Conservation (phyloP, 306 rosid species). For the Clitoria ternatea region DNA sequence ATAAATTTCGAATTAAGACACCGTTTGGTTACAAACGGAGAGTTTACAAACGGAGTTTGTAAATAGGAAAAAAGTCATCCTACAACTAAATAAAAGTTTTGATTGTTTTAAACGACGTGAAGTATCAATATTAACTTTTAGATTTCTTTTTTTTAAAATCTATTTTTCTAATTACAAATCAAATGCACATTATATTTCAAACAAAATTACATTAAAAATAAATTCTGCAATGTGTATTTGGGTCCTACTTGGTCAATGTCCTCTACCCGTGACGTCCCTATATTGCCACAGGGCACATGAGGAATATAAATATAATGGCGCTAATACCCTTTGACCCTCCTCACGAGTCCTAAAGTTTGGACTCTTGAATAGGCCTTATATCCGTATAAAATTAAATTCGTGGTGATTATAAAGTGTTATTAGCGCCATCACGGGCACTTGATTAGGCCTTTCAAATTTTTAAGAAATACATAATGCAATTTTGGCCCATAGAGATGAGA, state of each 20-base stretch:
- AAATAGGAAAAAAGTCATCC: too few species aligned
- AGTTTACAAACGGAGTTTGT: too few species aligned
- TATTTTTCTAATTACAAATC: too few species aligned
- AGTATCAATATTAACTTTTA: too few species aligned
- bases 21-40: too few species aligned
- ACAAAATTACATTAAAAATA: too few species aligned
- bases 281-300: conserved; percentile 12
- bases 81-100: too few species aligned
- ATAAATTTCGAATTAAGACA: too few species aligned
- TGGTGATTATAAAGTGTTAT: not conserved
- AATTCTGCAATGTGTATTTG: too few species aligned
- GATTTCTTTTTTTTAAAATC: too few species aligned
- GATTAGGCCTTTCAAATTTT: not conserved
- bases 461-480: not conserved
- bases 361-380: not conserved
- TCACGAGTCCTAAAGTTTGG: conserved; percentile 22
- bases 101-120: too few species aligned
- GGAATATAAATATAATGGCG: not conserved
- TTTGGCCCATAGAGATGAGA: not conserved
- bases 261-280: conserved; percentile 9
- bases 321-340: conserved; percentile 28
- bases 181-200: too few species aligned
- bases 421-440: not conserved
- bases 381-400: not conserved
- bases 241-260: not conserved